Evolutionary conservation across 2,329 filamentous ascomycete genomes (phyloP), one percentile per base, ranked within the genome.

Genomic region (Phaeosphaeria sp.): DNA sequence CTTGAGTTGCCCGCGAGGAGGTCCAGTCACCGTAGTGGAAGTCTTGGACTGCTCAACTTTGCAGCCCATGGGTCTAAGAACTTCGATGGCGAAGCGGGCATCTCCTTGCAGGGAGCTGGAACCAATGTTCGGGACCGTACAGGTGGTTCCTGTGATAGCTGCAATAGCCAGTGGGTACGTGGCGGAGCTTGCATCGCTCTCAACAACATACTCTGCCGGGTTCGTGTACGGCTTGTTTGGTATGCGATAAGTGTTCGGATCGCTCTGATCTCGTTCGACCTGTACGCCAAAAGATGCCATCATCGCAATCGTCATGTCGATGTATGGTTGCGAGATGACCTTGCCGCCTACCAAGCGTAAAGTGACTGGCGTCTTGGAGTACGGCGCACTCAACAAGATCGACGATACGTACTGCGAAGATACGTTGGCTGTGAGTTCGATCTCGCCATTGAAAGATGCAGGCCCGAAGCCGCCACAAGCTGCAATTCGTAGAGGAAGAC

Each of bases 341-440:
- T 97, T 98, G 54, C 93, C 95, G n/a, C 95, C 95, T 13, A 98
- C 90, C 40, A 99, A 84, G 42, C 89, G 90, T 64, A 99, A 81
- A 0, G 92, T 97, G 39, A 99, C 93, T 0, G 94, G 91, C 61
- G 93, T 89, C 79, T 97, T 97, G 46, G 95, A 95, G 73, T 98
- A 99, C 0, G 95, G 95, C 0, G 95, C 95, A 57, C 93, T 96
- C 92, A 99, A 96, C 51, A 99, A 83, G 63, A 99, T 88, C 1
- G 94, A 97, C 0, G 95, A 98, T 39, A 99, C 95, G 74, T 98
- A 99, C 79, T 99, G 95, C n/a, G 95, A 98, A 8, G 95, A 99
- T 17, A 98, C 91, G 43, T 95, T 98, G 0, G 95, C 95, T 11
- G 93, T 92, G 55, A 99, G 84, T 74, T 96, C 91, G 68, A 99